These are phyloP conservation scores for Apiospora koreana DNA, from an alignment of 2,329 filamentous ascomycete genomes.

Conservation along the genomic window DNA sequence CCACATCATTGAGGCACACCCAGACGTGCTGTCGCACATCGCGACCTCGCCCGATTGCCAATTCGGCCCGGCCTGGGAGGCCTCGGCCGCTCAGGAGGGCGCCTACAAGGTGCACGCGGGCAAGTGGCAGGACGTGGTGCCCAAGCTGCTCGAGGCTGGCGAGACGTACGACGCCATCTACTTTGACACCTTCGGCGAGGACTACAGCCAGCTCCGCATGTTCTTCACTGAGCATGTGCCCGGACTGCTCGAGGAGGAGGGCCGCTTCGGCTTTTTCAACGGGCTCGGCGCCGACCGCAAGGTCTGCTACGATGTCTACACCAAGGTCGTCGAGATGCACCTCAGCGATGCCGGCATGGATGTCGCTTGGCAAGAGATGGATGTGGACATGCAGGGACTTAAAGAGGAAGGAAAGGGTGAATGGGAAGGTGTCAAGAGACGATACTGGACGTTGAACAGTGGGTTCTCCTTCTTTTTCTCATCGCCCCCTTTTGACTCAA, in stretches of 20 bases:
- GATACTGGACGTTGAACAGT: constrained; percentile 87
- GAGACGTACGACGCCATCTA: constrained; percentile 86
- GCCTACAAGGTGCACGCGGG: constrained; percentile 74
- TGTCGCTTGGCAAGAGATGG: constrained; percentile 79
- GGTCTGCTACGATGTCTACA: constrained; percentile 96
- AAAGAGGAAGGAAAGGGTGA: constrained; percentile 69
- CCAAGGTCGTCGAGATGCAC: constrained; percentile 88
- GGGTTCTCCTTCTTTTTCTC: constrained; percentile 33
- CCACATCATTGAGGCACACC: constrained; percentile 86
- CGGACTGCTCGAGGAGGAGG: constrained; percentile 68
- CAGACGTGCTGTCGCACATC: constrained; percentile 71
- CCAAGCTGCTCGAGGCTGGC: constrained; percentile 65
- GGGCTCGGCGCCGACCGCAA: constrained; percentile 89
- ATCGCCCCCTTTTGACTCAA: background rate
- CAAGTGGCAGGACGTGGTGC: constrained; percentile 80
- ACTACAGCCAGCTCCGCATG: constrained; percentile 78
- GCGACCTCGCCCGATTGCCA: constrained; percentile 40
- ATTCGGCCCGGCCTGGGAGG: constrained; percentile 59
- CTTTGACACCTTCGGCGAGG: constrained; percentile 97
- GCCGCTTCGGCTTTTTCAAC: constrained; percentile 86
- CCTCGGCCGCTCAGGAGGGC: constrained; percentile 54
- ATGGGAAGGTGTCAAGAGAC: constrained; percentile 85
- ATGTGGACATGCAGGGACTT: constrained; percentile 68
- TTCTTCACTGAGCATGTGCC: constrained; percentile 92
- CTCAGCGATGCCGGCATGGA: constrained; percentile 87